These are phyloP conservation scores for Trichoderma parareesei DNA, from an alignment of 495 filamentous ascomycete genomes.

Conservation along the genomic window DNA sequence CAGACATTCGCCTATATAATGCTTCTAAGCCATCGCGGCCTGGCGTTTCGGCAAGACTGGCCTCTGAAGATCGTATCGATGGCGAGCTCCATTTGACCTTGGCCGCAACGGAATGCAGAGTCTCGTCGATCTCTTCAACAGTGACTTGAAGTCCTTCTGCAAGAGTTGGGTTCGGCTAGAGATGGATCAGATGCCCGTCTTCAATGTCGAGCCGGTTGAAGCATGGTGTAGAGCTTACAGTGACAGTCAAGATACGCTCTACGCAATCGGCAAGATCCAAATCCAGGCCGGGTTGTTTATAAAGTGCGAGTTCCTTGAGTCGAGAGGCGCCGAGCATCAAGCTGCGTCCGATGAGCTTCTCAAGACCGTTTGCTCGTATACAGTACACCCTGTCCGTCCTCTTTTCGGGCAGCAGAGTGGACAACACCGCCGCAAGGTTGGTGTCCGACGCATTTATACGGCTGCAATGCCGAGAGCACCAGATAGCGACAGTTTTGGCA, in stretches of 20 bases:
- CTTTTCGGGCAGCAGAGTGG: slow-evolving; percentile 64
- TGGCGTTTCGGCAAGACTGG: not conserved
- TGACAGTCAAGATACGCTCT: slow-evolving; percentile 53
- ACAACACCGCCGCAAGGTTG: slow-evolving; percentile 54
- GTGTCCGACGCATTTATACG: slow-evolving; percentile 43
- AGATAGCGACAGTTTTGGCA: slow-evolving; percentile 36
- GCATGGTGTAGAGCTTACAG: slow-evolving; percentile 36
- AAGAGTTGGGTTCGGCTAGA: slow-evolving; percentile 30
- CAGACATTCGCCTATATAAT: slow-evolving; percentile 53
- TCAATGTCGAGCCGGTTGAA: slow-evolving; percentile 9
- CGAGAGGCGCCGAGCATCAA: slow-evolving; percentile 52
- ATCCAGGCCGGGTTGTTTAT: slow-evolving; percentile 42
- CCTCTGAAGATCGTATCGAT: slow-evolving; percentile 33
- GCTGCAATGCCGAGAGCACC: slow-evolving; percentile 52
- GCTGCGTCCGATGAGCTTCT: slow-evolving; percentile 54
- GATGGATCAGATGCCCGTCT: slow-evolving; percentile 11
- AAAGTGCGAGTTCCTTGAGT: slow-evolving; percentile 52
- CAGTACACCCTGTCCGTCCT: slow-evolving; percentile 68
- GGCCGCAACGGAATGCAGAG: slow-evolving; percentile 55
- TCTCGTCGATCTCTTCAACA: slow-evolving; percentile 66
- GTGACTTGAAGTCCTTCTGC: slow-evolving; percentile 40
- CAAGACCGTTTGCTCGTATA: slow-evolving; percentile 51
- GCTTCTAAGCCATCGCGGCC: slow-evolving; percentile 40
- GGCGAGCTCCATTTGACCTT: slow-evolving; percentile 61
- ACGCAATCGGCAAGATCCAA: slow-evolving; percentile 65